Conservation (phyloP, 495 filamentous ascomycete genomes). For the Achaetomiella virescens region DNA sequence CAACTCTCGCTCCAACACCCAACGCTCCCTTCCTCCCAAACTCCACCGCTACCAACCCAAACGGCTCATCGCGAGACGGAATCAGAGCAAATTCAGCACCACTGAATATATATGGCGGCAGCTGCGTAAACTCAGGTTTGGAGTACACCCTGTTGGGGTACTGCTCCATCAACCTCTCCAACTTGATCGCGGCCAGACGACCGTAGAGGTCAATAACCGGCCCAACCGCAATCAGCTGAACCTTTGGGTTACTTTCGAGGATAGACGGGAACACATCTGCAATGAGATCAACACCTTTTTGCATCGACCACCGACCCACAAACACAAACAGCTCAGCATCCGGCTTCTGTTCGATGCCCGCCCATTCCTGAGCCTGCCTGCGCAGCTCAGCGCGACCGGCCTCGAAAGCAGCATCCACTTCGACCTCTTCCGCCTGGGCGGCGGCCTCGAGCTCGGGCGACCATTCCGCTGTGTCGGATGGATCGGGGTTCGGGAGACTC, state of each 20-base stretch:
- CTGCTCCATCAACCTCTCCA: conserved; percentile 60
- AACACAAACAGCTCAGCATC: conserved; percentile 69
- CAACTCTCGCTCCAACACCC: conserved; percentile 61
- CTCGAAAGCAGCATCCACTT: conserved; percentile 53
- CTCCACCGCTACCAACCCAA: conserved; percentile 73
- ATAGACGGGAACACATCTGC: conserved; percentile 65
- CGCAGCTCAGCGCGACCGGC: conserved; percentile 47
- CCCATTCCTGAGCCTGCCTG: conserved; percentile 69
- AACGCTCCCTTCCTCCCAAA: conserved; percentile 72
- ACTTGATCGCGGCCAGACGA: conserved; percentile 64
- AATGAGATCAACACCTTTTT: conserved; percentile 71
- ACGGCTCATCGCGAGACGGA: conserved; percentile 70
- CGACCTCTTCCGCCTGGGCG: conserved; percentile 40
- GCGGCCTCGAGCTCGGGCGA: conserved; percentile 34
- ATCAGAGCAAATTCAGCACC: conserved; percentile 73
- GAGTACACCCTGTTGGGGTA: conserved; percentile 66
- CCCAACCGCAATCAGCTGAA: conserved; percentile 62
- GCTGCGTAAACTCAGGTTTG: conserved; percentile 65
- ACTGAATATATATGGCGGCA: conserved; percentile 68
- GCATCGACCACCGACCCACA: conserved; percentile 70
- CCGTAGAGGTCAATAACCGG: conserved; percentile 70
- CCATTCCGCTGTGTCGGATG: conserved; percentile 64
- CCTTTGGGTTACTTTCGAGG: conserved; percentile 54
- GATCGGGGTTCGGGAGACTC: conserved; percentile 66
- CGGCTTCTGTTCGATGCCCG: conserved; percentile 54